These are phyloP conservation scores for Capillidium heterosporum DNA, from an alignment of 371 early-diverging fungal genomes.

Conservation along the genomic window DNA sequence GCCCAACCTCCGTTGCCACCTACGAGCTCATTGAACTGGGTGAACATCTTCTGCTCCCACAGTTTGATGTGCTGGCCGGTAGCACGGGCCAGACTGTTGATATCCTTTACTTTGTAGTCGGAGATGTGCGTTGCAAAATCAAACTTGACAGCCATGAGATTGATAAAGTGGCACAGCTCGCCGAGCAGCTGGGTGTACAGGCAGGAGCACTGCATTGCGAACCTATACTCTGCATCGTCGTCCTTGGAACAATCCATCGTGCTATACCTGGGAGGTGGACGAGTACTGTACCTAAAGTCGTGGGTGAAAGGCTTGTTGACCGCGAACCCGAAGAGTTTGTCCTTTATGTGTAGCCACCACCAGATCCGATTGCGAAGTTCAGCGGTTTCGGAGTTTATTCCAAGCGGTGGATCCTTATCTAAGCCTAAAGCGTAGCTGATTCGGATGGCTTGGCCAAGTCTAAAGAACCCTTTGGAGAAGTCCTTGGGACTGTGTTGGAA, in stretches of 20 bases:
- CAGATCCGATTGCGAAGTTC: neutral
- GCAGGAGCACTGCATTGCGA: neutral
- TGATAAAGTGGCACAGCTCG: neutral
- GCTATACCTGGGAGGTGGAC: neutral
- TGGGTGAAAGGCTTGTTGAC: neutral
- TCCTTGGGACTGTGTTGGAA: neutral
- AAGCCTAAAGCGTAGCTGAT: no score
- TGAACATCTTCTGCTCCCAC: no score
- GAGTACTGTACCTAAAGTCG: neutral
- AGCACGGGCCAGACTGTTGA: no score
- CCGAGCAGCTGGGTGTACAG: neutral
- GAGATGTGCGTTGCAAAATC: no score
- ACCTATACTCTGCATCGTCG: neutral
- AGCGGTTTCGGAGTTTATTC: neutral
- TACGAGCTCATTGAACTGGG: no score
- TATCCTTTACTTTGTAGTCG: no score
- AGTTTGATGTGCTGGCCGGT: no score
- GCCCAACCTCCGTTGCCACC: no score
- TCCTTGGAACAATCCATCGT: neutral
- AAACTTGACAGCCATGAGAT: neutral
- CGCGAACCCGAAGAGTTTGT: neutral
- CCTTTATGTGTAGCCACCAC: neutral
- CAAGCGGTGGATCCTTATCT: neutral
- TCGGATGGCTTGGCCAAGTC: neutral
- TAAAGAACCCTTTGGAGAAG: neutral